Evolutionary conservation across 1,139 yeast species (phyloP), one percentile per base, ranked within the genome.

Genomic region (Saccharomyces hybrid): DNA sequence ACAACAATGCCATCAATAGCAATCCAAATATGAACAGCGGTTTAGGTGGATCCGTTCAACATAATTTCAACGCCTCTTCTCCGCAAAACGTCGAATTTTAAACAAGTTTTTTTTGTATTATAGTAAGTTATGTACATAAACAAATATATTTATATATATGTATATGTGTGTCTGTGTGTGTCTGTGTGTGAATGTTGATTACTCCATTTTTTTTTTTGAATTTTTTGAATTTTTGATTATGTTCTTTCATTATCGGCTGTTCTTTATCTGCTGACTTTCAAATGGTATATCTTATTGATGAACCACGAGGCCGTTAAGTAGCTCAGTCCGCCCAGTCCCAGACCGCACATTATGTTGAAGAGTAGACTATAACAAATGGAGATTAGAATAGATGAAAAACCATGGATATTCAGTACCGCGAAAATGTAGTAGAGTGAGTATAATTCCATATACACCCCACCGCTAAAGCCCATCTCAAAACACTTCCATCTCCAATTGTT

Each of bases 401-500:
- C 95, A 47, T 78, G 75, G 44, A 84, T 78, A 56, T 80, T 78
- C 66, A 85, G 73, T 60, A 78, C 76, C 51, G 72, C 73, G 56
- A 81, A 64, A 65, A 83, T 81, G 68, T 88, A 88, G 65, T 86
- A 86, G 24, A 86, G 65, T 7, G 95, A 82, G 67, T 87, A 88
- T 2, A 76, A 72, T 64, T 81, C 81, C 58, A 89, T 78, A 72
- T 86, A 88, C 77, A 86, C 77, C 27, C 90, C 82, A 31, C 82
- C 78, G 57, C 90, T 82, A 0, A 88, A 78, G 2, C 96, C 90
- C 44, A 83, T 82, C 58, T 82, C 70, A 69, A 88, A 88, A 16
- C 90, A 77, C 61, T 85, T 77, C 96, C 97, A 89, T 67, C 88
- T 88, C 96, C 97, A 89, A 64, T 85, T 82, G 54, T 53, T 55